Conservation (phyloP, 2,329 filamentous ascomycete species). For the Plectosphaerella sp. region DNA sequence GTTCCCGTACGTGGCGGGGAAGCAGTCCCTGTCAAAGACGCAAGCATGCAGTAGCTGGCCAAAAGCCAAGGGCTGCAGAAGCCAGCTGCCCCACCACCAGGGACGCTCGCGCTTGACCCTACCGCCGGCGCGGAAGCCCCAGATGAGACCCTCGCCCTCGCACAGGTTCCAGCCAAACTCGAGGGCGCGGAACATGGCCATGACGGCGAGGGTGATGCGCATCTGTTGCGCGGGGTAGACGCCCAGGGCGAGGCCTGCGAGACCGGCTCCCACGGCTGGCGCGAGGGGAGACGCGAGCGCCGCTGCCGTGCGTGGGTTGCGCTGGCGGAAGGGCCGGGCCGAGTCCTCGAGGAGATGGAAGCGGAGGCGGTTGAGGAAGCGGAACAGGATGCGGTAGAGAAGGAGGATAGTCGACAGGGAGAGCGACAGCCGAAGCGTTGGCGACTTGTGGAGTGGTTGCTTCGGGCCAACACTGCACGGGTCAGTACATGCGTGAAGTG, state of each 20-base stretch:
- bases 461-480: slow-evolving; percentile 32
- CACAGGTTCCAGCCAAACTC: slow-evolving; percentile 85
- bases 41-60: slow-evolving; percentile 74
- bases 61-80: slow-evolving; percentile 71
- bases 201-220: slow-evolving; percentile 77
- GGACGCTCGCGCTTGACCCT: slow-evolving; percentile 61
- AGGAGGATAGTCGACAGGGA: slow-evolving; percentile 83
- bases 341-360: slow-evolving; percentile 74
- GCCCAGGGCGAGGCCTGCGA: slow-evolving; percentile 79
- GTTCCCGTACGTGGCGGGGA: slow-evolving; percentile 48
- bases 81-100: slow-evolving; percentile 82
- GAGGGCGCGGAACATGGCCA: slow-evolving; percentile 72
- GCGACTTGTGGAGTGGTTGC: slow-evolving; percentile 56
- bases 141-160: slow-evolving; percentile 67
- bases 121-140: slow-evolving; percentile 50
- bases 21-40: slow-evolving; percentile 72
- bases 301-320: slow-evolving; percentile 72
- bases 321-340: slow-evolving; percentile 72
- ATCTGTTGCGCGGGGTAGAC: slow-evolving; percentile 63
- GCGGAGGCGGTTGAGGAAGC: slow-evolving; percentile 80
- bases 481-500: background rate
- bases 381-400: slow-evolving; percentile 82
- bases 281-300: slow-evolving; percentile 79
- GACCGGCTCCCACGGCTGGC: slow-evolving; percentile 82
- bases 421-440: slow-evolving; percentile 71